These are phyloP conservation scores for Skeletonema potamos DNA, from an alignment of 108 stramenopile genomes.

Conservation along the genomic window DNA sequence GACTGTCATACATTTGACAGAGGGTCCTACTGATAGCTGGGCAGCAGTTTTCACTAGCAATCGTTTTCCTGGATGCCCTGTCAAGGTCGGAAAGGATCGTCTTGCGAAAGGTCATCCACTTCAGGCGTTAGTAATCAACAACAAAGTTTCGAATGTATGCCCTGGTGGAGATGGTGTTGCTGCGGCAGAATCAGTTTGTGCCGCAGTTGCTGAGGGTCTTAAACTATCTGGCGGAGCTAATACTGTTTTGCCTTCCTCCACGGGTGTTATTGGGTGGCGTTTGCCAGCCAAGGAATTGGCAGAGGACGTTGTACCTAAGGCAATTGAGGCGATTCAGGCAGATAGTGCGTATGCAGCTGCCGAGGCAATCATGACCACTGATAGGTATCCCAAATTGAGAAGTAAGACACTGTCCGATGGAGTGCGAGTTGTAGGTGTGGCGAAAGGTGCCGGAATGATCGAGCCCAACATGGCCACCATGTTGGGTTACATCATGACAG, in stretches of 20 bases:
- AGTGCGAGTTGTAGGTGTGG: slow-evolving; percentile 78
- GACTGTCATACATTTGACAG: slow-evolving; percentile 83
- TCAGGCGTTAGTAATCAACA: slow-evolving; percentile 95
- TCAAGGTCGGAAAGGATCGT: slow-evolving; percentile 83
- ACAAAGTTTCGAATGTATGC: slow-evolving; percentile 96
- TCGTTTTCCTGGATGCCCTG: slow-evolving; percentile 93
- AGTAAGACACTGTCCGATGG: slow-evolving; percentile 81
- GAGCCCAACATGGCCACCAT: slow-evolving; percentile 98
- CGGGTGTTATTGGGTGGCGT: slow-evolving; percentile 99
- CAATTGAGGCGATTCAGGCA: slow-evolving; percentile 68
- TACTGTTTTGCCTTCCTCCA: slow-evolving; percentile 87
- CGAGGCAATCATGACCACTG: slow-evolving; percentile 84
- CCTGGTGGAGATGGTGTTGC: slow-evolving; percentile 89
- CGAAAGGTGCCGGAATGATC: slow-evolving; percentile 99
- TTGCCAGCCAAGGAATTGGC: slow-evolving; percentile 89
- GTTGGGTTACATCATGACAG: slow-evolving; percentile 95
- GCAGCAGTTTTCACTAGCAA: slow-evolving; percentile 86
- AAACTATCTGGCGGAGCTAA: slow-evolving; percentile 67
- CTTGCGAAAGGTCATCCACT: slow-evolving; percentile 72
- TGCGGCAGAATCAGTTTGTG: slow-evolving; percentile 86
- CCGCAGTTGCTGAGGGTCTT: slow-evolving; percentile 77
- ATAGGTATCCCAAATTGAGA: slow-evolving; percentile 85
- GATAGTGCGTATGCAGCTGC: slow-evolving; percentile 86
- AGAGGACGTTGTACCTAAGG: slow-evolving; percentile 75
- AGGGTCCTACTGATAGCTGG: slow-evolving; percentile 87